Evolutionary conservation across 495 filamentous ascomycete genomes (phyloP).

Genomic region (Aspergillus ellipticus): DNA sequence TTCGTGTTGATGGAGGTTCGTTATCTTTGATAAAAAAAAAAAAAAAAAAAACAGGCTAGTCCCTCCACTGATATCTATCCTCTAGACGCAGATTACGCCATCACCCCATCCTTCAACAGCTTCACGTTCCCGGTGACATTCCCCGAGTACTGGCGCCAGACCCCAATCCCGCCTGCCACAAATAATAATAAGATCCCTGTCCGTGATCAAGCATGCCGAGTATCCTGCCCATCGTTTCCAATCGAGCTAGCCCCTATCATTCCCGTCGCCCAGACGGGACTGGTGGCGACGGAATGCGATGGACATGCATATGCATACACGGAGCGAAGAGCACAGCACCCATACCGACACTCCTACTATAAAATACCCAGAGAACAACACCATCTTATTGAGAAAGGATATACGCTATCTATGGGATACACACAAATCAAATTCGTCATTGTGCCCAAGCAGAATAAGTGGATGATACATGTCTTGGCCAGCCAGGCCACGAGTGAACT

Average conservation of each 20-base stretch:
- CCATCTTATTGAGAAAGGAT: slow-evolving; percentile 1
- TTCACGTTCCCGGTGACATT: not conserved
- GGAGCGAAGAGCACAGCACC: not conserved
- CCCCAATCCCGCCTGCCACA: not conserved
- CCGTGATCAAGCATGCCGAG: slow-evolving; percentile 2
- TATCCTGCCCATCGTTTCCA: slow-evolving; percentile 4
- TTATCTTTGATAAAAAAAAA: not conserved
- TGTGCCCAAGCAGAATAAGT: slow-evolving; percentile 4
- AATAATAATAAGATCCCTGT: not conserved
- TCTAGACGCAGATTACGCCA: slow-evolving; percentile 1
- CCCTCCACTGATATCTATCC: not conserved
- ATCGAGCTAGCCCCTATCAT: slow-evolving; percentile 3
- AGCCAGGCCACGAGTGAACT: slow-evolving; percentile 1
- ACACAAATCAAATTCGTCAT: slow-evolving; percentile 4
- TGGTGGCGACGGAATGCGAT: slow-evolving; percentile 4
- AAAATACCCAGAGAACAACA: slow-evolving; percentile 1
- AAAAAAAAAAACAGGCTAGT: no score
- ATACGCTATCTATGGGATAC: slow-evolving; percentile 4
- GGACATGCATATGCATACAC: slow-evolving; percentile 1
- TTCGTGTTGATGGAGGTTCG: not conserved
- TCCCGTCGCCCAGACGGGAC: not conserved
- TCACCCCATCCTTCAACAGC: slow-evolving; percentile 1
- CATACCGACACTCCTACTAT: no score
- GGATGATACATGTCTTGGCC: slow-evolving; percentile 5
- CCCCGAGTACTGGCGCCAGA: not conserved